Base-by-base conservation (phyloP, 1,139 yeast genomes). In the Hyphopichia buzzinii region DNA sequence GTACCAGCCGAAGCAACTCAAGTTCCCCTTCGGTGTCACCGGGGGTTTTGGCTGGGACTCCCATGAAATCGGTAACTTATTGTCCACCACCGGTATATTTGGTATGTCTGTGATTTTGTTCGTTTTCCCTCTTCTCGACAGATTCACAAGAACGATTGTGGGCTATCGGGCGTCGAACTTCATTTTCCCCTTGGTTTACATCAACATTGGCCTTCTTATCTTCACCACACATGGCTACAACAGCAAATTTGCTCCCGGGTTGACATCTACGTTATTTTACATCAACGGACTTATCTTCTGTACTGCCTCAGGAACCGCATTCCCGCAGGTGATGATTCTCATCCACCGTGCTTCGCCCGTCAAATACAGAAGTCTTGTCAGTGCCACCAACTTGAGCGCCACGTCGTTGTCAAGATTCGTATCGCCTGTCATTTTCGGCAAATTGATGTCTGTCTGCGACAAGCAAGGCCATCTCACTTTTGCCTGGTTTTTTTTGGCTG, bases 391-490 rank as follows among this genome's bases (percentile, higher is more conserved):
- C 2, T 58, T 75, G 46, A 69, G 77, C 39, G 64, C 74, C 33
- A 62, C 74, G 12, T 71, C 85, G 1, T 57, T 74, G 28, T 81
- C 84, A 0, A 55, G 86, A 42, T 79, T 76, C 38, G 31, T 75
- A 1, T 84, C 81, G 3, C 87, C 87, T 0, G 54, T 78, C n/a
- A 26, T 65, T 2, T 79, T 82, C 81, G 86, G 86, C 6, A 59
- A 57, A 35, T 47, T 80, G 29, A 77, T 79, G 72, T 63, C 81
- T 1, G 59, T 59, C 43, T 69, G 72, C 17, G 74, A 76, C 43
- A 53, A 50, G 13, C 46, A 54, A 22, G 61, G 66, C 8, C 52
- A 66, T 30, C 78, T 72, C 0, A 74, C 76, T 56, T 42, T 77
- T 4, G 71, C 81, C 0, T 80, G 84, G 82, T 65, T 67, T 54